phyloP scores from a whole-genome alignment of 1,284 basidiomycete genomes.

The Mycena sp. region DNA sequence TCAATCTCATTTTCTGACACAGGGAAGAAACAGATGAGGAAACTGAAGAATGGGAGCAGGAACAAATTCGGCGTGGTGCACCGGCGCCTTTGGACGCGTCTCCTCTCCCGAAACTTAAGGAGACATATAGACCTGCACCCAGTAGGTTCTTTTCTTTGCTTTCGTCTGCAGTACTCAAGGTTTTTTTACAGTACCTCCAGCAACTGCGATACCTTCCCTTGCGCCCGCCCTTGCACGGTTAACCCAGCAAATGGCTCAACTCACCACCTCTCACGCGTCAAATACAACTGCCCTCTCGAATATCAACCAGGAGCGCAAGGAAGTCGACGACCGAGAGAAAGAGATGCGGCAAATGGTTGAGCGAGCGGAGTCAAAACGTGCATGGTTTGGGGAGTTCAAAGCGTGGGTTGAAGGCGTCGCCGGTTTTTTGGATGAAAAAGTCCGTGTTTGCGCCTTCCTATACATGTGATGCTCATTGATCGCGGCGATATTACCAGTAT shows the following conservation, averaged over 20 bases:
- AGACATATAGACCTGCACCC: slow-evolving; percentile 76
- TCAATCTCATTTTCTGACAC: slow-evolving; percentile 27
- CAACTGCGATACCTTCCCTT: slow-evolving; percentile 66
- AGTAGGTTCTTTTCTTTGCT: slow-evolving; percentile 60
- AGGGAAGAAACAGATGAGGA: slow-evolving; percentile 92
- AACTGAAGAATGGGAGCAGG: slow-evolving; percentile 89
- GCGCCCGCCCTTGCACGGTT: slow-evolving; percentile 66
- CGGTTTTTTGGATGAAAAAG: slow-evolving; percentile 93
- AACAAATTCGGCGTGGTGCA: slow-evolving; percentile 84
- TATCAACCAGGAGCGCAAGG: slow-evolving; percentile 73
- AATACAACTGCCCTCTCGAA: slow-evolving; percentile 70
- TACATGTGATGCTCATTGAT: too few relatives aligned
- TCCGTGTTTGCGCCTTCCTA: too few relatives aligned
- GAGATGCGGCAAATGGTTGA: slow-evolving; percentile 86
- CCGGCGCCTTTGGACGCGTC: slow-evolving; percentile 47
- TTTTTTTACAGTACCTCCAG: slow-evolving; percentile 62
- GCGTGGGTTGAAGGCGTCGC: slow-evolving; percentile 92
- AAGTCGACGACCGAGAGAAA: slow-evolving; percentile 78
- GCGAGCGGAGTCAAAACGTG: slow-evolving; percentile 82
- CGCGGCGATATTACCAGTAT: slow-evolving; percentile 73
- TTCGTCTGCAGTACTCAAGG: slow-evolving; percentile 25
- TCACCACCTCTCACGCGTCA: slow-evolving; percentile 76
- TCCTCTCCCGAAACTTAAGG: slow-evolving; percentile 50
- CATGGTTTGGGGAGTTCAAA: slow-evolving; percentile 88
- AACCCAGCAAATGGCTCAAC: slow-evolving; percentile 68